Base-by-base conservation (phyloP, 129 eudicot species). In the Heracleum sosnowskyi region DNA sequence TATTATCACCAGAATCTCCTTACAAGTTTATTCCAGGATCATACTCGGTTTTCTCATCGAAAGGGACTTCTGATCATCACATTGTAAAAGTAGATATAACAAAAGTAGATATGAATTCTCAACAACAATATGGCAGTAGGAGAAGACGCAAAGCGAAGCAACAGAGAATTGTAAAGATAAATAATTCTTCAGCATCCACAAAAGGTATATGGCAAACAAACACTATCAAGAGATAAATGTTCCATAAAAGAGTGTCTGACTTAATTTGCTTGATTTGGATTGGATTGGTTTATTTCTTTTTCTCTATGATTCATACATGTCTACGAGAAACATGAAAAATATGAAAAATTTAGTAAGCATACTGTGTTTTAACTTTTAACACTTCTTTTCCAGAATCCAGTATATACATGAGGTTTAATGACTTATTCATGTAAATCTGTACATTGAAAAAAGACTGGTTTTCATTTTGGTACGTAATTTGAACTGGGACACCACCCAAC, bases 21-120 rank as follows among this genome's bases (percentile, higher is more conserved):
- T 95, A 95, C 81, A 91, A 90, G 77, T 95, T 91, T 63, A 96
- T 92, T 77, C 99, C 96, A 0, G 99, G 96, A 39, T 95, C 96
- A 35, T 95, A 92, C 78, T 88, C 92, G 39, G 99, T 95, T 63
- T 75, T 88, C 29, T 95, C 99, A 44, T 92, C 99, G 0, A 95
- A 95, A 83, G 97, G 99, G 76, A 95, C 98, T 44, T 95, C 98
- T 24, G 98, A 95, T 79, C 98, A 95, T 64, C 98, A 91, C 82
- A 91, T 94, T 74, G 98, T 94, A 79, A 94, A 88, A 84, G 97
- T 88, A 18, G 98, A 94, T 66, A 63, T 94, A 82, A 80, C 81
- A 26, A 89, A 84, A 74, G 87, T 82, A 62, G 85, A 66, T 3
- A 49, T 37, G 31, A 20, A 63, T 63, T 34, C 68, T 75, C 68